A percentile compares a stretch with the other conserved stretches of the same genome.
These are phyloP conservation scores for Leucogyrophana mollusca DNA, from an alignment of 768 basidiomycete genomes.

Conservation along the genomic window DNA sequence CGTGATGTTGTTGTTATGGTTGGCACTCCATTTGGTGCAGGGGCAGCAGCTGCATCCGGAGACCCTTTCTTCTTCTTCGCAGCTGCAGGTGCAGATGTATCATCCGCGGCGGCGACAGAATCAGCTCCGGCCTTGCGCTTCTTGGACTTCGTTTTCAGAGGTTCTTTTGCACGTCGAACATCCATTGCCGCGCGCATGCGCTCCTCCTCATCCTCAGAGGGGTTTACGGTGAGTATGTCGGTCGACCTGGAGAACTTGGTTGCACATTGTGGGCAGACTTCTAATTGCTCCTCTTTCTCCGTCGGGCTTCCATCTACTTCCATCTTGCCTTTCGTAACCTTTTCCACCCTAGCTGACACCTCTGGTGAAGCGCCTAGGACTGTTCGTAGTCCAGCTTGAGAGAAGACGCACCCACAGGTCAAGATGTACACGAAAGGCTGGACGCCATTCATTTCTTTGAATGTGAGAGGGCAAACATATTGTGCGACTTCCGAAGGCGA, in stretches of 20 bases:
- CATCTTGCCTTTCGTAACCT: conserved; percentile 28
- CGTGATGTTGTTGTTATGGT: conserved; percentile 56
- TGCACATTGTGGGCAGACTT: conserved; percentile 77
- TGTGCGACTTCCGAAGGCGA: conserved; percentile 49
- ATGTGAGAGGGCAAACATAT: conserved; percentile 89
- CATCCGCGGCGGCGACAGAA: conserved; percentile 27
- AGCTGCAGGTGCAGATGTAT: conserved; percentile 31
- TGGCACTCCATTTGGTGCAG: conserved; percentile 40
- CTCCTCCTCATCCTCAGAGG: conserved; percentile 61
- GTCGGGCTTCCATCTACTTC: conserved; percentile 8
- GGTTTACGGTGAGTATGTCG: conserved; percentile 69
- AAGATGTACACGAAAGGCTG: conserved; percentile 87
- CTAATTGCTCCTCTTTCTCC: conserved; percentile 35
- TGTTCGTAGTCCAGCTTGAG: conserved; percentile 77
- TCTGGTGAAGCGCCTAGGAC: conserved; percentile 32
- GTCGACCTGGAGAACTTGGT: conserved; percentile 58
- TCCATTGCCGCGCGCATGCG: conserved; percentile 58
- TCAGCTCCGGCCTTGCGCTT: conserved; percentile 61
- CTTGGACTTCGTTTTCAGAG: conserved; percentile 47
- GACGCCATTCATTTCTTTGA: conserved; percentile 92
- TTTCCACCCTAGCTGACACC: conserved; percentile 19
- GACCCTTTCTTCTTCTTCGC: conserved; percentile 43
- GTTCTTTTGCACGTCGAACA: conserved; percentile 53
- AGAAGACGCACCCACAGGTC: conserved; percentile 89
- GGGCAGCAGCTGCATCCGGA: conserved; percentile 13